Evolutionary conservation across 2,329 filamentous ascomycete species (phyloP).

Genomic region (Fusarium kyushuense): DNA sequence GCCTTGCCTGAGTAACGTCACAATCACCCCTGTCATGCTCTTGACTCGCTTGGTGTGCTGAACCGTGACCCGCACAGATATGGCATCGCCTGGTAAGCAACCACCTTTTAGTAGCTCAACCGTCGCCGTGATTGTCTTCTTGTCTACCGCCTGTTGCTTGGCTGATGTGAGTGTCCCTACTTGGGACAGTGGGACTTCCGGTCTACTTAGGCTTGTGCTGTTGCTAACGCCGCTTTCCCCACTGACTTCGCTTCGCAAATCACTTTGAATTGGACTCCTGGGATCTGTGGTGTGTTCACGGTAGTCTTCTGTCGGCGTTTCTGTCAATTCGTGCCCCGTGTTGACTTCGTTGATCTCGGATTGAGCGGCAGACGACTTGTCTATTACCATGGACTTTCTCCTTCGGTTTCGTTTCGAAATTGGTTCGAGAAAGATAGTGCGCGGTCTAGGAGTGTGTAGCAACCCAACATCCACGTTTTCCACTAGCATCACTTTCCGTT

Average conservation of each 20-base stretch:
- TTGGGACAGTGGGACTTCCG: constrained; percentile 56
- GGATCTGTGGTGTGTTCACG: constrained; percentile 53
- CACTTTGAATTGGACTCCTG: constrained; percentile 61
- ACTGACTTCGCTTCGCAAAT: constrained; percentile 76
- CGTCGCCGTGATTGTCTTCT: constrained; percentile 86
- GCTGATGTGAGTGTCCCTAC: constrained; percentile 51
- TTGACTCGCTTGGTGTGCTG: constrained; percentile 91
- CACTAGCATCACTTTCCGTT: constrained; percentile 81
- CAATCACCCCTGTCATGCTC: constrained; percentile 91
- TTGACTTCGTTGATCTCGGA: constrained; percentile 55
- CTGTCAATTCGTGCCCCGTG: constrained; percentile 54
- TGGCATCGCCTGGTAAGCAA: constrained; percentile 84
- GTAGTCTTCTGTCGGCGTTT: constrained; percentile 57
- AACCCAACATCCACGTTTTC: constrained; percentile 88
- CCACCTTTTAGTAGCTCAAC: constrained; percentile 86
- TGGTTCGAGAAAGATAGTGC: constrained; percentile 88
- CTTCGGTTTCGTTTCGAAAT: constrained; percentile 77
- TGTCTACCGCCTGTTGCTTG: constrained; percentile 63
- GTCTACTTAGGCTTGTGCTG: constrained; percentile 70
- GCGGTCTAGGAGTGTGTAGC: constrained; percentile 78
- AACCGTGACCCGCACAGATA: constrained; percentile 83
- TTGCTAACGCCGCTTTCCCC: constrained; percentile 77
- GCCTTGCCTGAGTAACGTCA: constrained; percentile 91
- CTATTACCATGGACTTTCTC: constrained; percentile 65
- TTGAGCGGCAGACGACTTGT: constrained; percentile 59